These are phyloP conservation scores for Pharnaceum exiguum DNA, from an alignment of 148 eudicot species.

Conservation along the genomic window DNA sequence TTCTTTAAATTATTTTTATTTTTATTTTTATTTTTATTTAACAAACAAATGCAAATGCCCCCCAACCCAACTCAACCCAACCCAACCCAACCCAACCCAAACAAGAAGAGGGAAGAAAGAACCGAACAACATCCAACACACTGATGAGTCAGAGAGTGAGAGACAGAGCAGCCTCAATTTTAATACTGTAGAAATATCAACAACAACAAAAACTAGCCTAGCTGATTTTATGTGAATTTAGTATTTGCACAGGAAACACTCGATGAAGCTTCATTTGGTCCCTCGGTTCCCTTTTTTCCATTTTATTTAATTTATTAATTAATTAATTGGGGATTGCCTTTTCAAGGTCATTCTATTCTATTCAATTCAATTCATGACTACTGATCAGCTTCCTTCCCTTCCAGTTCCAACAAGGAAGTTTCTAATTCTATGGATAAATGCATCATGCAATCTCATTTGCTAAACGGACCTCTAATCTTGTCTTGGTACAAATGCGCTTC, in stretches of 20 bases:
- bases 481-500: no score
- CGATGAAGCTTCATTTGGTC: slow-evolving; percentile 34
- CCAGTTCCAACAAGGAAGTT: background rate
- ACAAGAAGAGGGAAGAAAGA: no score
- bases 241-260: slow-evolving; percentile 18
- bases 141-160: slow-evolving; percentile 12
- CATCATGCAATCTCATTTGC: no score
- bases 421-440: no score
- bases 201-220: background rate
- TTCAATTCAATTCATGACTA: background rate
- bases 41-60: background rate
- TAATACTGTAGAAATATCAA: no score
- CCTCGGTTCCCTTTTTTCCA: background rate
- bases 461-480: no score
- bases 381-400: background rate
- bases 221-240: background rate
- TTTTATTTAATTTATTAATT: background rate
- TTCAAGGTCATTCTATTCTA: slow-evolving; percentile 15
- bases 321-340: slow-evolving; percentile 6
- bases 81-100: no score
- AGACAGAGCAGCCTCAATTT: no score
- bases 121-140: no score
- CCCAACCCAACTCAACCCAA: no score
- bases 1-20: slow-evolving; percentile 10
- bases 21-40: background rate